Evolutionary conservation across 306 rosid species (phyloP).

Genomic region (Quercus gilva): DNA sequence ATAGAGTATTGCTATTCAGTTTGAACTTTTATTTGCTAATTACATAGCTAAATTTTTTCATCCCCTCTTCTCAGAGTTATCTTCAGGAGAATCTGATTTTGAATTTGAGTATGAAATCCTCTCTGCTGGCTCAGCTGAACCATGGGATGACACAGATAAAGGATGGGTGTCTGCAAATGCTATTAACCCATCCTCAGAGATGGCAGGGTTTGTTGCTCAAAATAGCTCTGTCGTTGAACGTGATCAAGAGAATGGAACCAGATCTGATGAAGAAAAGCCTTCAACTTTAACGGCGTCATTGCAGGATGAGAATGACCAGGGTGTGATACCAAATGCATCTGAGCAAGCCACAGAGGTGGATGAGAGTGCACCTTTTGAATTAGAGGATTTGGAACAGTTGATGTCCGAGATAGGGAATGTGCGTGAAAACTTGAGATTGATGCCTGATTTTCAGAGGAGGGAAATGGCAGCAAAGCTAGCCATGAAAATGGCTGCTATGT

Average conservation of each 20-base stretch:
- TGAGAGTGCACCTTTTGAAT: conserved; percentile 36
- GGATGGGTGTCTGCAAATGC: conserved; percentile 58
- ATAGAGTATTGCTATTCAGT: not conserved
- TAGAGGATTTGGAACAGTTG: conserved; percentile 81
- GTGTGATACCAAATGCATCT: conserved; percentile 22
- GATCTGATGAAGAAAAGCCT: conserved; percentile 27
- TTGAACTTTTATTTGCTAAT: not conserved
- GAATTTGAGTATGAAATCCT: conserved; percentile 75
- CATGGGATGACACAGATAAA: conserved; percentile 61
- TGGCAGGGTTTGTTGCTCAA: conserved; percentile 31
- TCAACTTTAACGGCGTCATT: conserved; percentile 34
- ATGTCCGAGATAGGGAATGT: conserved; percentile 87
- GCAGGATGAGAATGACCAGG: conserved; percentile 32
- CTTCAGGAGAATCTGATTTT: conserved; percentile 85
- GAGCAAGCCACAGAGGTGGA: conserved; percentile 31
- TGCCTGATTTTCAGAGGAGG: conserved; percentile 89
- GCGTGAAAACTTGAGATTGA: conserved; percentile 73
- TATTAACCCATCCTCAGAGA: conserved; percentile 22
- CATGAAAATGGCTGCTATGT: conserved; percentile 83
- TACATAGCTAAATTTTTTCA: conserved; percentile 23
- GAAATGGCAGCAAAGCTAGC: conserved; percentile 90
- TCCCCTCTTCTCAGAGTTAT: conserved; percentile 48
- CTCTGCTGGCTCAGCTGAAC: conserved; percentile 68
- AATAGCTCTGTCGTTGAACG: conserved; percentile 13
- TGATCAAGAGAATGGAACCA: conserved; percentile 29